Evolutionary conservation across 441 rosid genomes (phyloP), one percentile per base, ranked within the genome.

Genomic region (Omphalea diandra): DNA sequence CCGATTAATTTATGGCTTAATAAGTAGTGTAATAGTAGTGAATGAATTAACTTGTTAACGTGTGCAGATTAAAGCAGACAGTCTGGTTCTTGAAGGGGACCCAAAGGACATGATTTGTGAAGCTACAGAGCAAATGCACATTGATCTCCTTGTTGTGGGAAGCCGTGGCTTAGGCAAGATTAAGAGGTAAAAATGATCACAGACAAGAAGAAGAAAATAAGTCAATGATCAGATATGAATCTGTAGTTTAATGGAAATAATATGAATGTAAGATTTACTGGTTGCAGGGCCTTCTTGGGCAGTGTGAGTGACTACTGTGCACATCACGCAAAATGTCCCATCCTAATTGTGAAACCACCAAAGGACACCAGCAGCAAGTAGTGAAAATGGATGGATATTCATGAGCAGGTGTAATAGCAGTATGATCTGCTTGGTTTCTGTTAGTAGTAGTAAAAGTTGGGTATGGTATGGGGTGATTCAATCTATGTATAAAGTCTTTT

Each of bases 301-400:
- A 89, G 98, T 54, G 88, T 88, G 27, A 93, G 96, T 78, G 93
- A 93, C 63, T 87, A 84, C 67, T 83, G 94, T 71, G 85, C 91
- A 15, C 97, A 85, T 64, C 88, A 87, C 63, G 91, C 87, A 6
- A 69, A 80, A n/a, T 90, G 97, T 41, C 91, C 94, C 27, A 68
- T 82, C 70, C 86, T 86, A 14, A 83, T 93, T 9, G 94, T 86
- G 57, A 93, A 82, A 81, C 96, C 94, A 35, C 87, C 88, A 0
- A 84, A 74, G 78, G 82, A 79, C 57, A 49, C 32, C 54, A 38
- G 32, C n/a, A 31, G 4, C 44, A 41, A 63, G 68, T 15, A 3
- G 58, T 20, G 29, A 35, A 31, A 7, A 5, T 33, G 18, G 26
- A 4, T 55, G 33, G n/a, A 9, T 22, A 24, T 55, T 22, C 2